Evolutionary conservation across 2,329 filamentous ascomycete species (phyloP).

Genomic region (Alternaria incomplexa): DNA sequence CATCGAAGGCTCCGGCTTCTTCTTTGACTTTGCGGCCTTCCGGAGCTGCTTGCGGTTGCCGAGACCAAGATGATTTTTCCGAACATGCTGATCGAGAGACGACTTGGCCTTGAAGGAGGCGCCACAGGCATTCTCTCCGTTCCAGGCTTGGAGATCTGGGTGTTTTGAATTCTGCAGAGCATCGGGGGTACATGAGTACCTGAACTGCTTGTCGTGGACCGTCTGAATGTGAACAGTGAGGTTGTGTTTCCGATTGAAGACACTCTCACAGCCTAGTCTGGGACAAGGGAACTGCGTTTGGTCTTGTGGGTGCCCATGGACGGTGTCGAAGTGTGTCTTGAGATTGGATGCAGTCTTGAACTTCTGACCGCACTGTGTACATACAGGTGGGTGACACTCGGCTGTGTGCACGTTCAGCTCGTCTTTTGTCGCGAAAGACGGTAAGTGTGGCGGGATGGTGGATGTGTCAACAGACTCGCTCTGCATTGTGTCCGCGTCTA

Average conservation of each 20-base stretch:
- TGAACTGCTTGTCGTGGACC: slow-evolving; percentile 74
- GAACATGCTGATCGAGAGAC: slow-evolving; percentile 82
- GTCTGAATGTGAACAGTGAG: slow-evolving; percentile 78
- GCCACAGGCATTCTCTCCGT: slow-evolving; percentile 72
- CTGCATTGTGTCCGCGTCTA: slow-evolving; percentile 37
- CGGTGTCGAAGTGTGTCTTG: slow-evolving; percentile 73
- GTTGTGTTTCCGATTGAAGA: slow-evolving; percentile 84
- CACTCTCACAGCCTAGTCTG: slow-evolving; percentile 71
- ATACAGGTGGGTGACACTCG: slow-evolving; percentile 73
- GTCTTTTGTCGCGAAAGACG: slow-evolving; percentile 70
- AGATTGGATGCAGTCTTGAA: slow-evolving; percentile 64
- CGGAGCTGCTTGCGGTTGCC: slow-evolving; percentile 47
- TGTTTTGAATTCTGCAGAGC: slow-evolving; percentile 64
- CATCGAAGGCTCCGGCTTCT: slow-evolving; percentile 33
- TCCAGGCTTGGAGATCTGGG: slow-evolving; percentile 65
- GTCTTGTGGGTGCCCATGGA: slow-evolving; percentile 59
- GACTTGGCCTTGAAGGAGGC: slow-evolving; percentile 77
- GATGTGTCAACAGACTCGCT: slow-evolving; percentile 1
- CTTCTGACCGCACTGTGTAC: slow-evolving; percentile 73
- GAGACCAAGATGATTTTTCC: slow-evolving; percentile 78
- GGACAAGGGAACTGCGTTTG: slow-evolving; percentile 68
- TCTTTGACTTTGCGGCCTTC: slow-evolving; percentile 48
- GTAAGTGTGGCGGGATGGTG: slow-evolving; percentile 7
- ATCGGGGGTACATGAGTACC: slow-evolving; percentile 78
- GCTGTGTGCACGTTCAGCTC: slow-evolving; percentile 77